Evolutionary conservation across 805 yeast genomes (phyloP), one percentile per base, ranked within the genome.

Genomic region (Blastobotrys chiropterorum): DNA sequence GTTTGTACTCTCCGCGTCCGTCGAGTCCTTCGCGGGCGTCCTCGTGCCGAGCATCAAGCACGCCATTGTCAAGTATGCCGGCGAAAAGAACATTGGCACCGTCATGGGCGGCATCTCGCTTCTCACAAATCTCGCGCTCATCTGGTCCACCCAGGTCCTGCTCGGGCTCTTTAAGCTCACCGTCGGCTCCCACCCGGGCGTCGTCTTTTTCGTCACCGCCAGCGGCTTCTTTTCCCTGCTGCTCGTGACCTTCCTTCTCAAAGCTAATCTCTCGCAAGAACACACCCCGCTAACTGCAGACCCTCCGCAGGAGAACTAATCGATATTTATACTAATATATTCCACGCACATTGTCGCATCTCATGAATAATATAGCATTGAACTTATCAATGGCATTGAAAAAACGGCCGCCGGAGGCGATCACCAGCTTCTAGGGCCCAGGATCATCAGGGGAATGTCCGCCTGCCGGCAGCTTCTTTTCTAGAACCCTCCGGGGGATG

Each of bases 91-190:
- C n/a, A 49, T 63, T 15, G 66, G 66, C 1, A 61, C 57, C 40
- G 51, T 59, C 38, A 49, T 62, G 15, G 66, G 65, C 5, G 65
- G 62, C 1, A 43, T 62, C 22, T 56, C 58, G 3, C 49, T 59
- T 14, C 52, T 61, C 26, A 49, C 50, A 41, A 58, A 50, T 14
- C 38, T 59, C 16, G 57, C 58, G 1, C 44, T 54, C 14, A 56
- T 54, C 14, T 49, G 62, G 4, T 51, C 54, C 38, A 61, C 63
- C 17, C 46, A 56, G 17, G 16, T 54, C 5, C 55, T 56, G 19
- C 34, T 50, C 30, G 34, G 51, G 20, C 47, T 61, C 8, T 62
- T 53, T 43, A 52, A 51, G 11, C 11, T 46, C 26, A 53, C 63
- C 19, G 61, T 59, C 13, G 38, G 50, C 16, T 50, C 47, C 5